phyloP scores from a whole-genome alignment of 768 basidiomycete genomes.

The Tephrocybe sp. region DNA sequence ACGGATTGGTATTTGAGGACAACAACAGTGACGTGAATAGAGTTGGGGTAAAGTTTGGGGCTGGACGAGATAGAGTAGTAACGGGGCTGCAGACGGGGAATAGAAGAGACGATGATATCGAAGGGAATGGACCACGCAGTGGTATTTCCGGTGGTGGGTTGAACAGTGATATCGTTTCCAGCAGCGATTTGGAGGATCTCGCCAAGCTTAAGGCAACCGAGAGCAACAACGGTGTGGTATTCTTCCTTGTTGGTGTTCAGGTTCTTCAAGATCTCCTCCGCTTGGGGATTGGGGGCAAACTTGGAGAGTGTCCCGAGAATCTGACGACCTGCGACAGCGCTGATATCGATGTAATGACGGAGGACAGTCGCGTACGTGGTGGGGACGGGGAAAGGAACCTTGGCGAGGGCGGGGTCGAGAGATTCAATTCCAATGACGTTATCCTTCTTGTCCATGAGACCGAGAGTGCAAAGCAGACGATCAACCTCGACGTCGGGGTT shows the following conservation, averaged over 20 bases:
- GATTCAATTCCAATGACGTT: conserved; percentile 90
- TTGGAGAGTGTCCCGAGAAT: conserved; percentile 85
- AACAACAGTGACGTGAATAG: conserved; percentile 94
- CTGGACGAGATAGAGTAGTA: conserved; percentile 99
- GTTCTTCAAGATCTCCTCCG: conserved; percentile 69
- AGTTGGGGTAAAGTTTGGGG: conserved; percentile 85
- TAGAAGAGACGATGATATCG: conserved; percentile 92
- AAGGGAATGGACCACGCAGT: conserved; percentile 92
- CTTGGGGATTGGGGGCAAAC: conserved; percentile 81
- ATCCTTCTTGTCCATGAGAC: conserved; percentile 79
- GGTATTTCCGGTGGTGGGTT: conserved; percentile 71
- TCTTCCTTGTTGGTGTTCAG: conserved; percentile 87
- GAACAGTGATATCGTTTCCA: conserved; percentile 64
- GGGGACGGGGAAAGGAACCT: conserved; percentile 98
- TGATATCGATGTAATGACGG: conserved; percentile 96
- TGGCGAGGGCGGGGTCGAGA: conserved; percentile 96
- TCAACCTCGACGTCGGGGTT: conserved; percentile 93
- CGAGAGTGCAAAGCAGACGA: conserved; percentile 83
- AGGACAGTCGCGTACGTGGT: conserved; percentile 93
- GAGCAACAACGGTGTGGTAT: conserved; percentile 73
- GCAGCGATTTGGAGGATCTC: conserved; percentile 92
- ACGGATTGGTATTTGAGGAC: conserved; percentile 90
- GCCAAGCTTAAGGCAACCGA: conserved; percentile 87
- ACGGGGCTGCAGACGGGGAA: conserved; percentile 92
- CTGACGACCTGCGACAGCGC: conserved; percentile 92